A percentile compares a stretch with the other conserved stretches of the same genome.
Conservation (phyloP, 345 rosid genomes). For the Gossypium turneri region DNA sequence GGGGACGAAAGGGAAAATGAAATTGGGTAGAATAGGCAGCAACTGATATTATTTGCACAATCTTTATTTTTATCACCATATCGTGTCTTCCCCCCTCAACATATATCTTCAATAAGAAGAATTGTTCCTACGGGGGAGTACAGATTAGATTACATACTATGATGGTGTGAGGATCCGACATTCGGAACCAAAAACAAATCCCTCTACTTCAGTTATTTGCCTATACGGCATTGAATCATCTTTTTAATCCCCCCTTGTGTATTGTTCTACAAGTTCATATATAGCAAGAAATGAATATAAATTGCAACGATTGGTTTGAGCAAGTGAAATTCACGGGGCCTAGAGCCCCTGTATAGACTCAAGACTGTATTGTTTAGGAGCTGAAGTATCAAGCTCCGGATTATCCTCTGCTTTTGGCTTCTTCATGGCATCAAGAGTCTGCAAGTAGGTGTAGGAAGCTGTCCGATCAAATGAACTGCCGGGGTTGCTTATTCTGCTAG, state of each 20-base stretch:
- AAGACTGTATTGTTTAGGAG: slow-evolving; percentile 66
- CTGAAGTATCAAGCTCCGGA: slow-evolving; percentile 44
- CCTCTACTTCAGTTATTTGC: slow-evolving; percentile 3
- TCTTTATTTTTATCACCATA: background rate
- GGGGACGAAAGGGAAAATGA: no score
- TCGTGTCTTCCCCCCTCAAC: background rate
- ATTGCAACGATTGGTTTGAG: slow-evolving; percentile 24
- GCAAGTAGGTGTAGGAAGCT: slow-evolving; percentile 70
- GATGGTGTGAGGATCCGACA: background rate
- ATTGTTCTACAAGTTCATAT: slow-evolving; percentile 5
- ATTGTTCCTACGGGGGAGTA: background rate
- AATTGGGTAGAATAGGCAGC: background rate
- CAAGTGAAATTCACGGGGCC: slow-evolving; percentile 12
- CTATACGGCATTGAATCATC: background rate
- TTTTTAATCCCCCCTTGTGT: background rate
- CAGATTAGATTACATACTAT: background rate
- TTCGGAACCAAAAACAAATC: background rate
- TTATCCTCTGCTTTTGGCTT: slow-evolving; percentile 49
- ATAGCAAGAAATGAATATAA: background rate
- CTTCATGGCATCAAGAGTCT: slow-evolving; percentile 58
- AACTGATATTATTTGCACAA: background rate
- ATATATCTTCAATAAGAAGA: background rate
- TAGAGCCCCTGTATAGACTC: slow-evolving; percentile 94
- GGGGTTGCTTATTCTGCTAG: slow-evolving; percentile 89
- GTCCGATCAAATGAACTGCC: slow-evolving; percentile 40